Evolutionary conservation across 1,284 basidiomycete genomes (phyloP).

Genomic region (Puccinia horiana): DNA sequence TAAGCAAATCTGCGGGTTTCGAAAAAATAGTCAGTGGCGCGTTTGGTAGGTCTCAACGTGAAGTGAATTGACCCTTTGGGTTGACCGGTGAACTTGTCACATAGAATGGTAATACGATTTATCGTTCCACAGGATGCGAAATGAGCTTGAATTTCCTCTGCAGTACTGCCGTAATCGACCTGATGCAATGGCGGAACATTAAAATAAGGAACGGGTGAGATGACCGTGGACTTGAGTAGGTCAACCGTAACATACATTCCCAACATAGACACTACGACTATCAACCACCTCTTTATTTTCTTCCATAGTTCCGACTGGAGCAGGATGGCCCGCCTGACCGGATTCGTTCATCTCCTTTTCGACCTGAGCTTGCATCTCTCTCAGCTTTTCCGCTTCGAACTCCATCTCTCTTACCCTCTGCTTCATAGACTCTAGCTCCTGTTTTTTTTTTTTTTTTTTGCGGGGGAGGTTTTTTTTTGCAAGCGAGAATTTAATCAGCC

Average conservation of each 20-base stretch:
- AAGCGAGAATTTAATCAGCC: not conserved
- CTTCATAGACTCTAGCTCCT: conserved; percentile 73
- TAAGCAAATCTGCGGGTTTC: conserved; percentile 79
- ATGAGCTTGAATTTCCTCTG: conserved; percentile 96
- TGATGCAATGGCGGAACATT: conserved; percentile 57
- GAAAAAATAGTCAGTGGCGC: not conserved
- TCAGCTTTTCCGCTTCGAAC: conserved; percentile 85
- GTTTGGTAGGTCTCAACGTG: not conserved
- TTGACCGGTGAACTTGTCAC: conserved; percentile 99
- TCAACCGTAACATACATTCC: conserved; percentile 75
- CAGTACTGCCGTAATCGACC: conserved; percentile 97
- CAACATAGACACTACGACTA: conserved; percentile 86
- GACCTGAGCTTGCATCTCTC: conserved; percentile 85
- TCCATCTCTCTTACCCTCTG: conserved; percentile 74
- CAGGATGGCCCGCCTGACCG: conserved; percentile 61
- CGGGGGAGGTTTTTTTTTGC: too few species aligned
- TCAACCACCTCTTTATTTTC: conserved; percentile 71
- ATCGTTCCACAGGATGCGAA: conserved; percentile 97
- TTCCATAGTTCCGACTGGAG: conserved; percentile 53
- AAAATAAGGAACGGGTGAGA: not conserved
- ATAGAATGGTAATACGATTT: conserved; percentile 97
- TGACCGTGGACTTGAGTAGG: not conserved
- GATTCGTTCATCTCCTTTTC: conserved; percentile 62
- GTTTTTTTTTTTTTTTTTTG: not conserved
- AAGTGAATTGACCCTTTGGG: conserved; percentile 82